Conservation (phyloP, 2,329 filamentous ascomycete species). For the Fusarium sp. region DNA sequence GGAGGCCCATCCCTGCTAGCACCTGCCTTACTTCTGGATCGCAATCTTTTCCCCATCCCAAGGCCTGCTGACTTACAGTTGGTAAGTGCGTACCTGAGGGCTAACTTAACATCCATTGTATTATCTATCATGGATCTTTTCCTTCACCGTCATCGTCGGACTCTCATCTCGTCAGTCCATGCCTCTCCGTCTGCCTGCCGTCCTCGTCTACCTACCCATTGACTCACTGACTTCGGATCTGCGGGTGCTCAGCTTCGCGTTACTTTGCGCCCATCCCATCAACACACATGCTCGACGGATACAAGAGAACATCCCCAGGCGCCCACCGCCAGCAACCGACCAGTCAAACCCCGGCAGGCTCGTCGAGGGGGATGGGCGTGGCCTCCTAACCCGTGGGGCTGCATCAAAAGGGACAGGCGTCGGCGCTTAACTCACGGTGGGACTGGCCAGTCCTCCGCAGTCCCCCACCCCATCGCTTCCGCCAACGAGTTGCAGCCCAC, state of each 20-base stretch:
- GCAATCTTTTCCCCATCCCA: slow-evolving; percentile 14
- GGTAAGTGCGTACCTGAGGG: not conserved
- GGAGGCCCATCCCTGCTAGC: slow-evolving; percentile 27
- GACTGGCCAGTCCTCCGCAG: slow-evolving; percentile 37
- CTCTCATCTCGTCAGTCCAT: not conserved
- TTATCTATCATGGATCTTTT: not conserved
- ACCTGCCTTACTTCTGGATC: slow-evolving; percentile 30
- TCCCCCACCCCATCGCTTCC: slow-evolving; percentile 51
- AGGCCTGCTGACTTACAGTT: not conserved
- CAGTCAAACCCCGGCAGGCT: slow-evolving; percentile 35
- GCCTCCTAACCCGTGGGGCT: slow-evolving; percentile 52
- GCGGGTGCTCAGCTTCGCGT: slow-evolving; percentile 23
- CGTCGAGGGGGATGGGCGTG: slow-evolving; percentile 40
- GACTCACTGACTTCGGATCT: not conserved
- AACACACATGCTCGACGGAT: slow-evolving; percentile 21
- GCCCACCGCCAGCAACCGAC: slow-evolving; percentile 25
- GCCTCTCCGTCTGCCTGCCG: not conserved
- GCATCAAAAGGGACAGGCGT: slow-evolving; percentile 63
- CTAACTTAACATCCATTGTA: not conserved
- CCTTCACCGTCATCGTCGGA: not conserved
- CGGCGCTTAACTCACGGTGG: slow-evolving; percentile 66
- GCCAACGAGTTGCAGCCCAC: slow-evolving; percentile 52
- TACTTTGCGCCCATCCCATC: slow-evolving; percentile 32
- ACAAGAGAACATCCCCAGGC: slow-evolving; percentile 31
- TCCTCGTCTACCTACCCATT: not conserved